Conservation (phyloP, 345 rosid species). For the Citrus australasica region DNA sequence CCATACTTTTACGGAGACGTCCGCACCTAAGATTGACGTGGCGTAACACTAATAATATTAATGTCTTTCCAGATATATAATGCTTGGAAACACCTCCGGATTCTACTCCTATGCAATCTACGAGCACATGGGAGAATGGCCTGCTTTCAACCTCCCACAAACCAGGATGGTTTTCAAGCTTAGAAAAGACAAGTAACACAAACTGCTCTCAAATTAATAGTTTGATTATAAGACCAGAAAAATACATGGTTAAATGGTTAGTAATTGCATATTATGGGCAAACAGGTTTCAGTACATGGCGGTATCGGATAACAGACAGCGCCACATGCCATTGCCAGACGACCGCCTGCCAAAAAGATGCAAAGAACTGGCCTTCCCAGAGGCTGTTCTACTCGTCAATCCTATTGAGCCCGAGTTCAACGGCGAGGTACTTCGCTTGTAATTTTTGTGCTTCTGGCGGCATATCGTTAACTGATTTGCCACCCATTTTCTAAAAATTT, state of each 20-base stretch:
- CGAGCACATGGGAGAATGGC: constrained; percentile 72
- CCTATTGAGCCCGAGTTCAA: constrained; percentile 74
- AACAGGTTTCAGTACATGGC: constrained; percentile 75
- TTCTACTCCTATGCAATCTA: constrained; percentile 78
- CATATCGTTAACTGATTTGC: no score
- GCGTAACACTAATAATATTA: neutral
- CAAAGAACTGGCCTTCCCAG: constrained; percentile 57
- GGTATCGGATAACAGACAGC: constrained; percentile 61
- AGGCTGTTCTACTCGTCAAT: constrained; percentile 73
- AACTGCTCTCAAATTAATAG: neutral
- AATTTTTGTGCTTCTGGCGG: neutral
- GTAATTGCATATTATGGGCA: neutral
- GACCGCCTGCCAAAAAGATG: constrained; percentile 57
- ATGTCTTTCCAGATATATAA: constrained; percentile 48
- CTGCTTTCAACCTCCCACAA: constrained; percentile 76
- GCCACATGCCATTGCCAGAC: constrained; percentile 78
- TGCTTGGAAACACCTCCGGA: constrained; percentile 67
- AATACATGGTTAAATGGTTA: neutral
- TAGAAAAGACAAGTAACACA: constrained; percentile 64
- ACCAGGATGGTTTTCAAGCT: constrained; percentile 81
- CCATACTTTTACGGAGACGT: no score
- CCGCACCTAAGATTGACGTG: neutral
- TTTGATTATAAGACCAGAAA: neutral
- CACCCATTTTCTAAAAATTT: no score
- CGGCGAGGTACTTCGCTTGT: constrained; percentile 57